Evolutionary conservation across 192 early-diverging fungal species (phyloP), one percentile per base, ranked within the genome.

Genomic region (Diversispora eburnea): DNA sequence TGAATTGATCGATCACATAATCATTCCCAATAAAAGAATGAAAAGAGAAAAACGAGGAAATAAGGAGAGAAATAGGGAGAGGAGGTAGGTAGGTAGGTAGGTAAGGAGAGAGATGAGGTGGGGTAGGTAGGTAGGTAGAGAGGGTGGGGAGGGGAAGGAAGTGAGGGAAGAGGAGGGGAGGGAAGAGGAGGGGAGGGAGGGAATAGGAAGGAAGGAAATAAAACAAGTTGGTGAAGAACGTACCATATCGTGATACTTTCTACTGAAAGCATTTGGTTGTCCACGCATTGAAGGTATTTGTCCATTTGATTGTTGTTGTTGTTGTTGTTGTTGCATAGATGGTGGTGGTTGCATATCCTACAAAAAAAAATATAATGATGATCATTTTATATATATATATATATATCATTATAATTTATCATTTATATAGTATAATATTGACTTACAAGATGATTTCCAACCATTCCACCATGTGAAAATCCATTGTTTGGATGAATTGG

Each of bases 201-300:
- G 57, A 25, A 19, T 13, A 56, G 20, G 15, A 45, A 62, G 17
- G 17, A 62, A 10, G 13, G 41, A 1, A 58, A 22, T 19, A 41
- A 33, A 43, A 52, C 20, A 52, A 49, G 22, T 19, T 39, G 22
- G 48, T 25, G 12, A 10, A 72, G 12, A 10, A 72, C 71, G 60
- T 64, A 73, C 72, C 72, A 73, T 73, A 48, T 52, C n/a, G 22
- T 73, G 20, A 73, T 65, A 73, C 60, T 64, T 73, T 42, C 51
- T 4, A 19, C n/a, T 15, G 6, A 72, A 48, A 15, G 70, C 45
- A 12, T 33, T 58, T 20, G 25, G 6, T 15, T 70, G 54, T 70
- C 69, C 65, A 51, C 45, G 8, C 39, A 19, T 6, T 59, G 45
- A 3, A 42, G 19, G 69, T n/a, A 56, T 56, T 52, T 59, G 56